These are phyloP conservation scores for Crithidia acanthocephali DNA, from an alignment of 208 protist species.

Conservation along the genomic window DNA sequence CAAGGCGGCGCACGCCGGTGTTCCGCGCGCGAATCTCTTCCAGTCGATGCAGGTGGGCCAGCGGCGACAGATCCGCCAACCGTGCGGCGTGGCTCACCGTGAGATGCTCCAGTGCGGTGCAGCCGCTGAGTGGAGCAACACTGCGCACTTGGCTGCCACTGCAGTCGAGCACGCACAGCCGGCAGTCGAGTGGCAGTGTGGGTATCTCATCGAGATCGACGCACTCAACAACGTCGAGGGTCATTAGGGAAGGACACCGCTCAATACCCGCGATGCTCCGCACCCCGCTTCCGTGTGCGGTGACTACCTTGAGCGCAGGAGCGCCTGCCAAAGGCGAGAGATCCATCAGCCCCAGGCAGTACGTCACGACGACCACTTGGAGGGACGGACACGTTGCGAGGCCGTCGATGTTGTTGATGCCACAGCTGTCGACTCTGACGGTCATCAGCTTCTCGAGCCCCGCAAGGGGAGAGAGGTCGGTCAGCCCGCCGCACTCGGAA, in stretches of 20 bases:
- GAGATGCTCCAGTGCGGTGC: background rate
- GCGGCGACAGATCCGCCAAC: conserved; percentile 7
- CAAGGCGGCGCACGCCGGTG: background rate
- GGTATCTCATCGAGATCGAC: conserved; percentile 7
- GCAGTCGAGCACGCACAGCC: conserved; percentile 1
- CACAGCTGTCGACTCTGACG: conserved; percentile 1
- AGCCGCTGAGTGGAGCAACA: conserved; percentile 1
- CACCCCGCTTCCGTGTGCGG: conserved; percentile 1
- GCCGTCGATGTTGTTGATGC: conserved; percentile 1
- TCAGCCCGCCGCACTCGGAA: conserved; percentile 6
- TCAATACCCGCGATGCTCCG: background rate
- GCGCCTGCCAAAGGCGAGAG: conserved; percentile 13
- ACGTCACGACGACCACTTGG: background rate
- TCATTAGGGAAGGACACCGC: background rate
- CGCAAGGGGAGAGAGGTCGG: conserved; percentile 7
- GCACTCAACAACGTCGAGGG: conserved; percentile 1
- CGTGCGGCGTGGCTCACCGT: background rate
- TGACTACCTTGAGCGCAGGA: background rate
- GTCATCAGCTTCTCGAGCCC: conserved; percentile 9
- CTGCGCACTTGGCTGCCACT: background rate
- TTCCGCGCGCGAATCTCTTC: conserved; percentile 7
- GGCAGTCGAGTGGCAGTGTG: background rate
- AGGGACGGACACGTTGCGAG: conserved; percentile 12
- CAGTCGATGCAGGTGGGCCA: background rate
- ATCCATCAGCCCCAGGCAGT: conserved; percentile 2